phyloP scores from a whole-genome alignment of 495 filamentous ascomycete species.

The Penicillium canariense region DNA sequence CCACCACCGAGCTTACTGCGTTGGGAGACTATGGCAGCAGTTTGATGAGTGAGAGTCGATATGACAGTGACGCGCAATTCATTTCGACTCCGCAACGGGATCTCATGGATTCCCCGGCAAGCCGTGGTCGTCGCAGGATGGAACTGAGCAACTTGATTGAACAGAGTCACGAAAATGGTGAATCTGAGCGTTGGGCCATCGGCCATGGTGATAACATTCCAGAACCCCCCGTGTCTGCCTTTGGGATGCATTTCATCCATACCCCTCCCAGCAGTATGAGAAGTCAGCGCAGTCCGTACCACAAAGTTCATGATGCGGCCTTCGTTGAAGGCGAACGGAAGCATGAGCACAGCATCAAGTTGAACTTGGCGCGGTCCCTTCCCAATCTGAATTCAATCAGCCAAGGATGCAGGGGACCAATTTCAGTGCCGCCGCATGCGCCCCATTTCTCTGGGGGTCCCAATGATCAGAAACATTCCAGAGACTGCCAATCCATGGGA shows the following conservation, averaged over 20 bases:
- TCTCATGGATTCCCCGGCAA: constrained; percentile 3
- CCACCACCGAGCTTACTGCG: constrained; percentile 2
- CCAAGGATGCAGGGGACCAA: neutral
- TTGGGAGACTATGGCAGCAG: constrained; percentile 32
- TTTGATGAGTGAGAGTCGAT: constrained; percentile 42
- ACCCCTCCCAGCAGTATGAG: constrained; percentile 14
- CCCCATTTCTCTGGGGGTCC: neutral
- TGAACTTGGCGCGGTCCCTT: constrained; percentile 12
- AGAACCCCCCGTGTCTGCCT: constrained; percentile 6
- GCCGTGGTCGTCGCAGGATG: constrained; percentile 8
- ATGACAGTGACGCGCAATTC: constrained; percentile 47
- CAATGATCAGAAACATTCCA: constrained; percentile 9
- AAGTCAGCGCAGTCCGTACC: neutral
- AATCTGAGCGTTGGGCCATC: constrained; percentile 12
- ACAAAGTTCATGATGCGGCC: neutral
- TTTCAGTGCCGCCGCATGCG: neutral
- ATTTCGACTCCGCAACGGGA: constrained; percentile 33
- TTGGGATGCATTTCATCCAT: constrained; percentile 17
- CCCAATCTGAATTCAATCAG: constrained; percentile 8
- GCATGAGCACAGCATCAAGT: neutral
- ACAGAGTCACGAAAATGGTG: constrained; percentile 17
- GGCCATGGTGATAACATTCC: neutral
- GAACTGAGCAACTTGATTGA: constrained; percentile 23
- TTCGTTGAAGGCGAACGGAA: neutral
- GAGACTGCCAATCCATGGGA: constrained; percentile 15